Evolutionary conservation across 176 grass and related monocot species (phyloP), one percentile per base, ranked within the genome.

Genomic region (Lolium rigidum): DNA sequence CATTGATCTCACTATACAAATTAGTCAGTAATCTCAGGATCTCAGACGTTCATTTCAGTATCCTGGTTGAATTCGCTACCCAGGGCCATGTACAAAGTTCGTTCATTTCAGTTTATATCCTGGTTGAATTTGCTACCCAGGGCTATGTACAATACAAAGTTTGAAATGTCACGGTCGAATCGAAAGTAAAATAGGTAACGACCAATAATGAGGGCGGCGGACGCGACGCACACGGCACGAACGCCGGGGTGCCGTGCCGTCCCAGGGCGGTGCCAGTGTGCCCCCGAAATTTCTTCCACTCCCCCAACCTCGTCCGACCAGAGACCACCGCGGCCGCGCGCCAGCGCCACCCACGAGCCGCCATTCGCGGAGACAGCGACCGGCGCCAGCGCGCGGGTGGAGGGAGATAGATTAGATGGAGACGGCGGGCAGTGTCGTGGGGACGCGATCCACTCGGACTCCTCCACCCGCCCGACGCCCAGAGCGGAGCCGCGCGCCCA

Each of bases 391-490:
- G 12, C 44, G 31, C 31, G 31, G 31, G 31, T 3, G 31, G 44
- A 25, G 22, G 6, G n/a, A 26, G 20, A 3, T 22, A 5, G 72
- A 78, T 20, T 49, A 56, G 74, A 43, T 56, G 87, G 85, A 84
- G 63, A 64, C 61, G 0, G 59, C 5, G 56, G 46, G 73, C 67
- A 64, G 56, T 64, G 62, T 18, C 65, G 80, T 87, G 75, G 57
- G 72, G 16, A n/a, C 79, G 59, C 73, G 28, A 58, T 57, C 66
- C 57, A 10, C 65, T 43, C 55, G 72, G 70, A 41, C 63, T 64
- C 71, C 81, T 64, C 64, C 84, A 54, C 8, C 76, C 43, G 68
- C 62, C 72, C 71, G 28, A 28, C 4, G 3, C 28, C 49, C 28
- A 31, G 28, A 31, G 28, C 28, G 28, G n/a, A 12, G 55, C 56